Evolutionary conservation across 352 stramenopile genomes (phyloP).

Genomic region (Pythium utonaiense): DNA sequence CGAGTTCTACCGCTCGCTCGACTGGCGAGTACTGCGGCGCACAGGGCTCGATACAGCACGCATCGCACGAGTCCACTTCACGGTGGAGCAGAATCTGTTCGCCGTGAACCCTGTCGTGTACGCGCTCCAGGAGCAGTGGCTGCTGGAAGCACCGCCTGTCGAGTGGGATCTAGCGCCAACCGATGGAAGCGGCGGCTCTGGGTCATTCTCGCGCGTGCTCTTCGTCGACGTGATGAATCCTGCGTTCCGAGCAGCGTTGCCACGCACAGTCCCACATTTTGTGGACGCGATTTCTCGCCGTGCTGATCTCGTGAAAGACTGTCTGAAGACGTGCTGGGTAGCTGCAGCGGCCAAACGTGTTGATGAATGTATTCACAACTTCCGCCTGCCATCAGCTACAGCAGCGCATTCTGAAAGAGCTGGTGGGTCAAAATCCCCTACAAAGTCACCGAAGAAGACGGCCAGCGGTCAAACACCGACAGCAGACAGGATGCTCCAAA

Average conservation of each 20-base stretch:
- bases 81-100: conserved; percentile 55
- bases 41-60: conserved; percentile 64
- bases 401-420: background rate
- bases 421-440: conserved; percentile 6
- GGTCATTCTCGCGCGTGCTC: conserved; percentile 65
- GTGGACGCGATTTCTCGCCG: conserved; percentile 73
- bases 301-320: conserved; percentile 84
- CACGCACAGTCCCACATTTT: conserved; percentile 83
- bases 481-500: conserved; percentile 33
- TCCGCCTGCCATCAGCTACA: conserved; percentile 8
- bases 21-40: conserved; percentile 78
- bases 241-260: conserved; percentile 65
- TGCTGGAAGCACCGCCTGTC: conserved; percentile 56
- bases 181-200: conserved; percentile 14
- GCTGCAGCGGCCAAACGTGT: conserved; percentile 62
- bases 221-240: conserved; percentile 78
- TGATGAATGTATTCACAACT: conserved; percentile 48
- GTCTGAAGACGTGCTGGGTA: conserved; percentile 81
- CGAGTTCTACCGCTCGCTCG: conserved; percentile 57
- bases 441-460: conserved; percentile 16
- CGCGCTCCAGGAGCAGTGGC: conserved; percentile 87
- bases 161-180: conserved; percentile 69
- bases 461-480: conserved; percentile 8
- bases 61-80: conserved; percentile 36
- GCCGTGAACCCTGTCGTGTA: conserved; percentile 80